Percentiles rank a stretch among this genome's conserved stretches.
phyloP scores from a whole-genome alignment of 805 yeast genomes.

The Metschnikowia koreensis region DNA sequence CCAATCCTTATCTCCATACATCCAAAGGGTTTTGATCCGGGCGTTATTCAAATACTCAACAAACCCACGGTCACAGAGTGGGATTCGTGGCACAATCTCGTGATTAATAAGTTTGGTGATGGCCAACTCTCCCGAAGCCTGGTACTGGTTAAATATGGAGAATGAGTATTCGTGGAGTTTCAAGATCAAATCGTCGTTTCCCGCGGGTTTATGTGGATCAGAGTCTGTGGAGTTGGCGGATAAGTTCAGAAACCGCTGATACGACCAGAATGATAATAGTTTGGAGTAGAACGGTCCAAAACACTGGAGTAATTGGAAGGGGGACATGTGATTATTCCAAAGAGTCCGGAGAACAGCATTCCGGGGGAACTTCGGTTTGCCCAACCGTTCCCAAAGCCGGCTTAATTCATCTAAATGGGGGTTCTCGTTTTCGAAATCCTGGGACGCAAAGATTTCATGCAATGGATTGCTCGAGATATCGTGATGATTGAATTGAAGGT shows the following conservation, averaged over 20 bases:
- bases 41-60: constrained; percentile 26
- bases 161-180: constrained; percentile 41
- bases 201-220: not conserved
- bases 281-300: constrained; percentile 42
- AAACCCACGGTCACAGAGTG: constrained; percentile 39
- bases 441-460: constrained; percentile 27
- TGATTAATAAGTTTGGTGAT: constrained; percentile 41
- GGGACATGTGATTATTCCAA: constrained; percentile 40
- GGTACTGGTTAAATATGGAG: constrained; percentile 43
- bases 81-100: constrained; percentile 38
- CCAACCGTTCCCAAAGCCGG: constrained; percentile 32
- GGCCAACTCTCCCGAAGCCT: constrained; percentile 44
- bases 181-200: constrained; percentile 24
- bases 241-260: constrained; percentile 35
- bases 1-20: constrained; percentile 46
- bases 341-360: constrained; percentile 28
- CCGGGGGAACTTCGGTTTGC: constrained; percentile 39
- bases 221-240: constrained; percentile 16
- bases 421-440: constrained; percentile 19
- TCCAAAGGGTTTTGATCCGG: constrained; percentile 30
- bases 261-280: constrained; percentile 42
- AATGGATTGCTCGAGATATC: constrained; percentile 36
- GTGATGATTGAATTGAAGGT: constrained; percentile 34
- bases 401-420: constrained; percentile 17
- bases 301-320: constrained; percentile 38